Percentiles rank a stretch among this genome's conserved stretches.
Evolutionary conservation across 495 filamentous ascomycete species (phyloP).

Genomic region (Pyronema domesticum): DNA sequence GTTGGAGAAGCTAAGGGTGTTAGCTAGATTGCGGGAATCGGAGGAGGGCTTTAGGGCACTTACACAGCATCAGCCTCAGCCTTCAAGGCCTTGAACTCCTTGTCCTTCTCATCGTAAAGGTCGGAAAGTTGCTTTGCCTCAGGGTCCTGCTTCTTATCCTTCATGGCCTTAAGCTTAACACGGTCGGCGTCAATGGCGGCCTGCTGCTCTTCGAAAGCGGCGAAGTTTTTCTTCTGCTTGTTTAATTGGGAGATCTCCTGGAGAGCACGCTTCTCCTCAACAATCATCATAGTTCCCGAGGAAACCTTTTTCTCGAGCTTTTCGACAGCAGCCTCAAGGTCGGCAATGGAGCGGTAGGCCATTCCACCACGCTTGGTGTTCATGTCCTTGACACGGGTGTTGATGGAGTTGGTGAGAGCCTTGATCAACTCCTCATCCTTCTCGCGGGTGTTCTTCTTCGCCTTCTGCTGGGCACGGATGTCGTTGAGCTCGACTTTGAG

Average conservation of each 20-base stretch:
- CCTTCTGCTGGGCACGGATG: constrained; percentile 67
- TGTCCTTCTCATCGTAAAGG: constrained; percentile 59
- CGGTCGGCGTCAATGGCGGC: constrained; percentile 72
- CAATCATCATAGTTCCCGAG: constrained; percentile 71
- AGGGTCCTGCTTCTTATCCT: constrained; percentile 77
- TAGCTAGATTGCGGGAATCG: neutral
- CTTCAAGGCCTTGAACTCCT: constrained; percentile 74
- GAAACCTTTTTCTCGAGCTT: constrained; percentile 69
- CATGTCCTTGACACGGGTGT: constrained; percentile 62
- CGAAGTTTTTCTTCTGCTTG: constrained; percentile 81
- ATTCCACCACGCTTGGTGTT: constrained; percentile 63
- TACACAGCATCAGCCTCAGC: constrained; percentile 54
- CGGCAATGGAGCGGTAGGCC: constrained; percentile 67
- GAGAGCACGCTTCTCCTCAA: constrained; percentile 91
- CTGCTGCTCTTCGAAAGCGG: constrained; percentile 59
- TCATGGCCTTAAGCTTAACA: constrained; percentile 65
- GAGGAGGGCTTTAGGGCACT: neutral
- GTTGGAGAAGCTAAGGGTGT: constrained; percentile 43
- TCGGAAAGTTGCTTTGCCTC: constrained; percentile 76
- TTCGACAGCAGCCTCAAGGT: constrained; percentile 66
- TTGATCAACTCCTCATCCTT: constrained; percentile 72
- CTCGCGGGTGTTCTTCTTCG: constrained; percentile 59
- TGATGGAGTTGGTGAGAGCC: constrained; percentile 62
- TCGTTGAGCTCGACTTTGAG: constrained; percentile 50
- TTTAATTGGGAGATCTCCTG: constrained; percentile 60